A percentile compares a stretch with the other conserved stretches of the same genome.
Evolutionary conservation across 352 stramenopile species (phyloP).

Genomic region (Globisporangium yorkense): DNA sequence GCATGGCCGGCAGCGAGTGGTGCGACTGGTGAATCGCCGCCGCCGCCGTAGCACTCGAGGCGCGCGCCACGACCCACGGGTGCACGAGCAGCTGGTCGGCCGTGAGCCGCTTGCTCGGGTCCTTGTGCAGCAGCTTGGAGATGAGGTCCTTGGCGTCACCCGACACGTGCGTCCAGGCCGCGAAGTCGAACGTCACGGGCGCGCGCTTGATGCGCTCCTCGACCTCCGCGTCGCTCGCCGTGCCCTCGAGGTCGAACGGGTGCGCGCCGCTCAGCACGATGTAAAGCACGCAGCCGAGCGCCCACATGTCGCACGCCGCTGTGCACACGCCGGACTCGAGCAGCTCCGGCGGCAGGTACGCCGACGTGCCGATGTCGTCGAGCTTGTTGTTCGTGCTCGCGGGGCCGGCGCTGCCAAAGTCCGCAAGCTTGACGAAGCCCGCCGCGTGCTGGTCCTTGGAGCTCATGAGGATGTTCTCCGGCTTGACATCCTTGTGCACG

Average conservation of each 20-base stretch:
- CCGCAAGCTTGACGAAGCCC: constrained; percentile 53
- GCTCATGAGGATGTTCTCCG: constrained; percentile 67
- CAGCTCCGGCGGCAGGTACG: constrained; percentile 66
- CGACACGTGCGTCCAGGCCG: constrained; percentile 69
- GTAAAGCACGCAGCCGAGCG: constrained; percentile 91
- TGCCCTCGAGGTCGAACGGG: constrained; percentile 90
- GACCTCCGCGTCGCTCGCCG: constrained; percentile 79
- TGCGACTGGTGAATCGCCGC: not conserved
- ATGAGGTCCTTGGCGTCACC: constrained; percentile 89
- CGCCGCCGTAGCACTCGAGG: not conserved
- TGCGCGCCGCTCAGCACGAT: constrained; percentile 91
- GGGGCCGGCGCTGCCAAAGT: constrained; percentile 75
- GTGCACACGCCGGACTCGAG: constrained; percentile 48
- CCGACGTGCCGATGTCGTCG: constrained; percentile 69
- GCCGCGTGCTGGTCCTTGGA: not conserved
- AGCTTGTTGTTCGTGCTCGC: constrained; percentile 20
- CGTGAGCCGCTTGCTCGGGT: constrained; percentile 80
- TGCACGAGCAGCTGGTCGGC: constrained; percentile 89
- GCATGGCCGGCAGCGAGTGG: constrained; percentile 9
- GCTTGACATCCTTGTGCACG: constrained; percentile 81
- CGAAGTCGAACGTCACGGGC: constrained; percentile 47
- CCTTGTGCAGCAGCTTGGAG: constrained; percentile 73
- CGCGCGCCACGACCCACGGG: constrained; percentile 70
- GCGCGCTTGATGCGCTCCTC: constrained; percentile 64
- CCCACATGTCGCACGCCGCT: constrained; percentile 72